Evolutionary conservation across 2,329 filamentous ascomycete genomes (phyloP), one percentile per base, ranked within the genome.

Genomic region (Lecanicillium sp.): DNA sequence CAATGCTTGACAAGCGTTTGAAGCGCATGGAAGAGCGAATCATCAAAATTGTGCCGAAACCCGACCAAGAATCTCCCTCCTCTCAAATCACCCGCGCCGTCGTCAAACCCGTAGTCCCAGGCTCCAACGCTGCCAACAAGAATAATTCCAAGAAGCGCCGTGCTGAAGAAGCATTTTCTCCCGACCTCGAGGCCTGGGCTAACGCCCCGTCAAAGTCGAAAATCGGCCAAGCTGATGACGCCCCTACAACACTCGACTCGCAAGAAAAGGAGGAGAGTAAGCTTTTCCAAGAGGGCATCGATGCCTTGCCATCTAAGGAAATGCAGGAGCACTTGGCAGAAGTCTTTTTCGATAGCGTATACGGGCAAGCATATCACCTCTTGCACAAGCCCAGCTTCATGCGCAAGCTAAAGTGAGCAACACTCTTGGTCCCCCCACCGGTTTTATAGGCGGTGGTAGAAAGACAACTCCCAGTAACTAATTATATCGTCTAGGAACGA

Each of bases 1-100:
- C 89, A 30, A 96, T 96, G 88, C 67, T 96, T 51, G 92, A 96
- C 63, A 95, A 95, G 63, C 77, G 92, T 38, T 62, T 96, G 48
- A 95, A 94, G 67, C 75, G 90, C 41, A 96, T 96, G 92, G 92
- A 98, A 61, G 90, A 96, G 53, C 82, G 90, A 41, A 92, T 96
- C 45, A 94, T 96, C 64, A 95, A 95, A 59, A 83, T 90, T 42
- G 83, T 96, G 19, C 90, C 92, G 0, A 94, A 90, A 55, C 76
- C 86, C 30, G 88, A 94, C 46, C 74, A 85, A 45, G 80, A 83
- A 30, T 68, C 77, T 18, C 57, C 82, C 42, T 67, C 73, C 8
- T 69, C 73, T 7, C 22, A 25, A 25, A 81, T 94, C 28, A 82
- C 82, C 5, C 74, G 92, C 42, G 89, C 89, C 9, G 73, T 86